A percentile compares a stretch with the other conserved stretches of the same genome.
Evolutionary conservation across 495 filamentous ascomycete species (phyloP).

Genomic region (Massariosphaeria phaeospora): DNA sequence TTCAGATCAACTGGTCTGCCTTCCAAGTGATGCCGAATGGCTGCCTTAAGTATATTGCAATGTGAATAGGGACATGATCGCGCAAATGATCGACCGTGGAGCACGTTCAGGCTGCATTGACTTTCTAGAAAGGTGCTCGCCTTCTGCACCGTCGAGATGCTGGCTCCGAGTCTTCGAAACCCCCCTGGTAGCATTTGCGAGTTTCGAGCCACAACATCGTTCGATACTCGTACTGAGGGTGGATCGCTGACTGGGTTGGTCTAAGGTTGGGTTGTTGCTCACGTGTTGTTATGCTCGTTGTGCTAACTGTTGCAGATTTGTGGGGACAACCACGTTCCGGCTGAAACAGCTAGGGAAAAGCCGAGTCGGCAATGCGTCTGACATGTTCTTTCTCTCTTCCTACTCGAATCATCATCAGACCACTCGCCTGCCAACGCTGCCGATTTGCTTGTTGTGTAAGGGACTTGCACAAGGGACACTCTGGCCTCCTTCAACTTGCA

Average conservation of each 20-base stretch:
- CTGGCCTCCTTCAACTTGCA: too few species aligned
- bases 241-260: neutral
- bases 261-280: neutral
- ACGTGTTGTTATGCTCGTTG: conserved; percentile 5
- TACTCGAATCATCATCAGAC: conserved; percentile 14
- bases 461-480: too few species aligned
- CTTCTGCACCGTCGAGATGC: too few species aligned
- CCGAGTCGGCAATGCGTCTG: neutral
- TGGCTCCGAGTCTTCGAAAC: conserved; percentile 13
- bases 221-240: conserved; percentile 8
- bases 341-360: conserved; percentile 15
- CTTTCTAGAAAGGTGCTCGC: too few species aligned
- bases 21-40: conserved; percentile 11
- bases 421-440: neutral
- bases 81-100: too few species aligned
- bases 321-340: neutral
- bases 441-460: too few species aligned
- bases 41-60: conserved; percentile 22
- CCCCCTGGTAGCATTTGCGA: conserved; percentile 1
- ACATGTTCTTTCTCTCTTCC: conserved; percentile 3
- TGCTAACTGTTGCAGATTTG: conserved; percentile 1
- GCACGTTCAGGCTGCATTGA: neutral
- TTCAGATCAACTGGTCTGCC: conserved; percentile 22
- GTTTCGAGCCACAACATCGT: conserved; percentile 8
- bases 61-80: too few species aligned